Base-by-base conservation (phyloP, 495 filamentous ascomycete genomes). In the Aspergillus asperescens region DNA sequence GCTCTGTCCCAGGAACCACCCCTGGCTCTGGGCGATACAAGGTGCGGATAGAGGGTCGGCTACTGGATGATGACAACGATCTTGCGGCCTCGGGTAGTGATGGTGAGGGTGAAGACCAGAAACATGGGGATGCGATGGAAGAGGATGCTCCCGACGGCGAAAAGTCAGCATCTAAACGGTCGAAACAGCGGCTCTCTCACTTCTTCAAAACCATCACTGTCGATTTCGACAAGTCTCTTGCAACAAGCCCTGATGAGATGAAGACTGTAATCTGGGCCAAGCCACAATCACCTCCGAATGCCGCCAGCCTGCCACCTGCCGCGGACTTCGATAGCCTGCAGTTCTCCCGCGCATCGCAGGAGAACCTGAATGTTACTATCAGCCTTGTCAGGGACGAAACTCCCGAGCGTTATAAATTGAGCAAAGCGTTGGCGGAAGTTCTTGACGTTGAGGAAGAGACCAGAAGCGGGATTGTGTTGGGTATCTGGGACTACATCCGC, bases 401-500 rank as follows among this genome's bases (percentile, higher is more conserved):
- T 6, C 89, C 87, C 0, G 93, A 97, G 66, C 79, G 89, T 25
- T 95, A 82, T 62, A 81, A 81, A 55, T 72, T 97, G 24, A 90
- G 82, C 64, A 81, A 82, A 46, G 79, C 83, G 53, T 71, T 99
- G 7, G 87, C 90, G 23, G 88, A 94, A 48, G 76, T 99, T 9
- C 73, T 97, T 18, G 94, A 97, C 60, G 84, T 87, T 42, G 78
- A 84, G 44, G 89, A 94, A 61, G 94, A 90, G 45, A 91, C 91
- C 13, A 81, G 89, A 10, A 83, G 88, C 29, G 89, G 89, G 27
- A 86, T 89, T 24, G 82, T 95, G 18, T 85, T 92, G 74, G 90
- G 87, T 22, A 79, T 99, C 23, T 97, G 90, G 89, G 89, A 97
- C 64, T 99, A 99, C 64, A 86, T 95, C 56, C 85, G 86, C 53